These are phyloP conservation scores for Candida coleopterorum DNA, from an alignment of 805 yeast species.

Conservation along the genomic window DNA sequence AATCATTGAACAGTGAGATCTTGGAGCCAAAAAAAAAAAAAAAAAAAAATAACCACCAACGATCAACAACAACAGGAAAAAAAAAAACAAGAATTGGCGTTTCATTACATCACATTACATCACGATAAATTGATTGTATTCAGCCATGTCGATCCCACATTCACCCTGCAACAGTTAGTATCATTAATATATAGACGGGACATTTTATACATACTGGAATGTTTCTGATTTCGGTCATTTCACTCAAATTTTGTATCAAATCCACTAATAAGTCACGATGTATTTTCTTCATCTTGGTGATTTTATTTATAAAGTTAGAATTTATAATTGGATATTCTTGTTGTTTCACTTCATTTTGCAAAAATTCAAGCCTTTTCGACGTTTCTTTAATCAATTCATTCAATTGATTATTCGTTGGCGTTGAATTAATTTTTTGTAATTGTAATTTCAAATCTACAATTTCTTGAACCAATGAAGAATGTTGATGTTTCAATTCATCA, in stretches of 20 bases:
- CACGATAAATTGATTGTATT: neutral
- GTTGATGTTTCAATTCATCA: neutral
- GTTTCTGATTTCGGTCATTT: constrained; percentile 7
- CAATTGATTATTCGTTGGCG: constrained; percentile 6
- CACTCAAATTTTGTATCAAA: constrained; percentile 6
- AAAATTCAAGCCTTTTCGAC: neutral
- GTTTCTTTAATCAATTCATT: neutral
- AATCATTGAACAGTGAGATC: neutral
- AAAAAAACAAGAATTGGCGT: too few relatives aligned
- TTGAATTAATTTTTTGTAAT: constrained; percentile 1
- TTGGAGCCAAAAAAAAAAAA: too few relatives aligned
- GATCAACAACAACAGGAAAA: too few relatives aligned
- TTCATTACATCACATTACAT: too few relatives aligned
- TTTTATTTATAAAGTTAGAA: neutral
- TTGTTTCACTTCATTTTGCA: neutral
- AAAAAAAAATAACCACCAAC: too few relatives aligned
- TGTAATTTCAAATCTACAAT: constrained; percentile 1
- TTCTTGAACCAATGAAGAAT: neutral
- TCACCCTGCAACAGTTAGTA: constrained; percentile 7
- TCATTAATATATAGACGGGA: too few relatives aligned
- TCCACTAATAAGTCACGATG: constrained; percentile 6
- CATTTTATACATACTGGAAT: constrained; percentile 9
- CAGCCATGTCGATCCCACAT: constrained; percentile 7
- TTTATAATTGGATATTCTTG: neutral
- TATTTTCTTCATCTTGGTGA: constrained; percentile 3